Conservation (phyloP, 2,329 filamentous ascomycete species). For the Zasmidium citrigriseum region DNA sequence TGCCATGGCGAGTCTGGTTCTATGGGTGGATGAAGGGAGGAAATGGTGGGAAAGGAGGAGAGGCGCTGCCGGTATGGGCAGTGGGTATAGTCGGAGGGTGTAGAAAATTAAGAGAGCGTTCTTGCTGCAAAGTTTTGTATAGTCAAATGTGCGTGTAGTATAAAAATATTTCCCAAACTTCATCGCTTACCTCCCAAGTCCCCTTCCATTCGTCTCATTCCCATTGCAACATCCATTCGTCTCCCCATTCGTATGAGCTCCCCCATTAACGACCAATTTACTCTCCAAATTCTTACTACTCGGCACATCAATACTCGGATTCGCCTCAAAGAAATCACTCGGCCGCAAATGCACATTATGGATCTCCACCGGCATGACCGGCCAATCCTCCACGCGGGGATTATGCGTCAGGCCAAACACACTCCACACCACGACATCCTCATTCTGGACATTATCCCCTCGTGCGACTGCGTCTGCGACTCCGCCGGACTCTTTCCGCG, state of each 20-base stretch:
- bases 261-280: slow-evolving; percentile 12
- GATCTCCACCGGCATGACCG: slow-evolving; percentile 53
- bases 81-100: slow-evolving; percentile 29
- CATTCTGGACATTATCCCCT: slow-evolving; percentile 44
- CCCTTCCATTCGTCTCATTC: slow-evolving; percentile 1
- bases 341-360: slow-evolving; percentile 51
- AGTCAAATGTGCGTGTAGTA: background rate
- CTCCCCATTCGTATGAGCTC: slow-evolving; percentile 7
- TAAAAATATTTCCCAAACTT: too few species aligned
- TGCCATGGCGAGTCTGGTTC: slow-evolving; percentile 80
- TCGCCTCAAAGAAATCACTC: slow-evolving; percentile 55
- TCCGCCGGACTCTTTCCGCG: slow-evolving; percentile 47
- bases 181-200: background rate
- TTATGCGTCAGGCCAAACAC: slow-evolving; percentile 56
- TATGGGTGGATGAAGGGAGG: slow-evolving; percentile 89
- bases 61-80: slow-evolving; percentile 17
- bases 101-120: slow-evolving; percentile 4
- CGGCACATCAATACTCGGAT: slow-evolving; percentile 57
- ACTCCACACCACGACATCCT: slow-evolving; percentile 53
- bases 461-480: slow-evolving; percentile 47
- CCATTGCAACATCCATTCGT: slow-evolving; percentile 12
- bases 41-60: slow-evolving; percentile 69
- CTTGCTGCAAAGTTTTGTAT: background rate
- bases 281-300: slow-evolving; percentile 19
- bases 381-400: slow-evolving; percentile 54